phyloP scores from a whole-genome alignment of 495 filamentous ascomycete species.

The Aspergillus conjunctus region DNA sequence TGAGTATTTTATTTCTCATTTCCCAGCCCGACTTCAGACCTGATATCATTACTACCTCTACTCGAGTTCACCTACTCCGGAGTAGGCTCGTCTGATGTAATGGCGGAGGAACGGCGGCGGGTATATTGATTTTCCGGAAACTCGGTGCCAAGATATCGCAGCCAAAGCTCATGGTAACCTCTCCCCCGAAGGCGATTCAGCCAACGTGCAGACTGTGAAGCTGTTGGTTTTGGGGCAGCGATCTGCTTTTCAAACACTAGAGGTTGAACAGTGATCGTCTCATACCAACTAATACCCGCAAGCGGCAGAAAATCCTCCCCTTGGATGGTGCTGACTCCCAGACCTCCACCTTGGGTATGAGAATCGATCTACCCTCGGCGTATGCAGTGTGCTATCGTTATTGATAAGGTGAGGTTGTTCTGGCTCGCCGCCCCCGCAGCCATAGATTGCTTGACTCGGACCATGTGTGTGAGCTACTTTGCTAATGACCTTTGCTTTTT shows the following conservation, averaged over 20 bases:
- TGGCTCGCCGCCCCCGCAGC: constrained; percentile 9
- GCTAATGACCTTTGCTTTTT: not conserved
- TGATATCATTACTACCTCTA: not conserved
- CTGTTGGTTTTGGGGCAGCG: constrained; percentile 7
- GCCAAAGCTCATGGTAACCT: constrained; percentile 30
- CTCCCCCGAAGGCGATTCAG: constrained; percentile 1
- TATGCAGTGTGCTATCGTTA: constrained; percentile 24
- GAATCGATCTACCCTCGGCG: constrained; percentile 15
- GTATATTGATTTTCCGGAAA: constrained; percentile 26
- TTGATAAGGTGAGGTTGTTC: constrained; percentile 25
- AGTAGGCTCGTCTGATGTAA: not conserved
- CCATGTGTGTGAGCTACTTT: too few relatives aligned
- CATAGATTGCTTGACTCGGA: not conserved
- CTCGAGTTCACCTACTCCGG: not conserved
- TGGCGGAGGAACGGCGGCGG: constrained; percentile 5
- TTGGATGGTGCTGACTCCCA: constrained; percentile 6
- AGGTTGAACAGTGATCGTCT: not conserved
- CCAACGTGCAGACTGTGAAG: constrained; percentile 11
- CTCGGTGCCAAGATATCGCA: constrained; percentile 33
- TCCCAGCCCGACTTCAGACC: not conserved
- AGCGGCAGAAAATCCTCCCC: not conserved
- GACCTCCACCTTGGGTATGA: constrained; percentile 24
- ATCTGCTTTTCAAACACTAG: not conserved
- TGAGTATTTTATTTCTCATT: too few relatives aligned
- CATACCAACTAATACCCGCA: not conserved